A percentile compares a stretch with the other conserved stretches of the same genome.
phyloP scores from a whole-genome alignment of 2,329 filamentous ascomycete species.

The Exophiala lecanii-corni region DNA sequence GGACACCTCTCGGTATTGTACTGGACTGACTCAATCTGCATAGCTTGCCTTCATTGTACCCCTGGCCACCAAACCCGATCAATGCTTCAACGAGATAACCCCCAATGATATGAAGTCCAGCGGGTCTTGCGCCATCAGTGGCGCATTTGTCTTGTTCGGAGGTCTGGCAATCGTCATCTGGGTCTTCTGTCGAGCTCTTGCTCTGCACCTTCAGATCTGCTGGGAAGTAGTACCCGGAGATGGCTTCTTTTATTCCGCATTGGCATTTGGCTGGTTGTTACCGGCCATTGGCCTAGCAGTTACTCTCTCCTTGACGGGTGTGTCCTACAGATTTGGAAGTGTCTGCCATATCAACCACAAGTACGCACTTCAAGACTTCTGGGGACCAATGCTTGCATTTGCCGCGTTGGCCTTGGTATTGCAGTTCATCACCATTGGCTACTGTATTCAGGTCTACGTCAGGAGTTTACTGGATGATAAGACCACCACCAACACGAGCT shows the following conservation, averaged over 20 bases:
- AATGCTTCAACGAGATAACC: slow-evolving; percentile 87
- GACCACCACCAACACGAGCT: slow-evolving; percentile 60
- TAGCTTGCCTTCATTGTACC: slow-evolving; percentile 89
- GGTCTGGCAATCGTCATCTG: slow-evolving; percentile 82
- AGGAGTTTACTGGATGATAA: slow-evolving; percentile 72
- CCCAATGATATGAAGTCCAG: slow-evolving; percentile 86
- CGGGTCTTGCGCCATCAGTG: slow-evolving; percentile 79
- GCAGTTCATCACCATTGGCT: slow-evolving; percentile 78
- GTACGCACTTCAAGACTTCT: slow-evolving; percentile 77
- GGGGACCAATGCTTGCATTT: slow-evolving; percentile 81
- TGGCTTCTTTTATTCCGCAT: slow-evolving; percentile 82
- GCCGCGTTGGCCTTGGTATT: slow-evolving; percentile 70
- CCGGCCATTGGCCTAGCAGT: slow-evolving; percentile 70
- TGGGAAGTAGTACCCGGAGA: slow-evolving; percentile 90
- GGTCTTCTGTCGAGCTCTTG: slow-evolving; percentile 85
- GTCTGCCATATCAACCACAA: slow-evolving; percentile 93
- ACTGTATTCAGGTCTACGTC: slow-evolving; percentile 94
- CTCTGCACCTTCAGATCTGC: slow-evolving; percentile 94
- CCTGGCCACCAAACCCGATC: slow-evolving; percentile 67
- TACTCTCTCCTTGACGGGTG: slow-evolving; percentile 78
- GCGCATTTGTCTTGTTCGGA: slow-evolving; percentile 77
- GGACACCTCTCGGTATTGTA: neutral
- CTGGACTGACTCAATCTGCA: slow-evolving; percentile 14
- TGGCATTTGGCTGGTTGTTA: slow-evolving; percentile 77
- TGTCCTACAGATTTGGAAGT: slow-evolving; percentile 87